phyloP scores from a whole-genome alignment of 169 alveolate species.

The Cryptosporidium sp. region DNA sequence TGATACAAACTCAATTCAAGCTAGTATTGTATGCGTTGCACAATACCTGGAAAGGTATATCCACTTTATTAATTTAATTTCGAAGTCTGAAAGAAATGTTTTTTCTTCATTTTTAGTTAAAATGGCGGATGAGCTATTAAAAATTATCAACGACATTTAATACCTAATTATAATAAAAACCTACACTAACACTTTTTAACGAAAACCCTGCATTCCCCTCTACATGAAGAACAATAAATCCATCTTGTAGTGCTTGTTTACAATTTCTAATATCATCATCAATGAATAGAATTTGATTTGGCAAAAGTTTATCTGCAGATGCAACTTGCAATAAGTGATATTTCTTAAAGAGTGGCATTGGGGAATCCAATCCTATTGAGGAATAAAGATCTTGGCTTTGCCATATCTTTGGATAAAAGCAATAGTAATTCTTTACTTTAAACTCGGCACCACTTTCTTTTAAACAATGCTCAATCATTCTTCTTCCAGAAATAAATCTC shows the following conservation, averaged over 20 bases:
- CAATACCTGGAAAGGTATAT: constrained; percentile 6
- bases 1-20: not conserved
- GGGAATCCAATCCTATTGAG: constrained; percentile 18
- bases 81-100: not conserved
- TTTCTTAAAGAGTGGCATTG: constrained; percentile 60
- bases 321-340: constrained; percentile 36
- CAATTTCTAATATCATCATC: constrained; percentile 68
- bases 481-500: constrained; percentile 50
- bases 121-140: not conserved
- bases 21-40: not conserved
- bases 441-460: constrained; percentile 32
- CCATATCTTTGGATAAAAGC: constrained; percentile 71
- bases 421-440: constrained; percentile 3
- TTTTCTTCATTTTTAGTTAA: not conserved
- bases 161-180: constrained; percentile 13
- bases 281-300: constrained; percentile 43
- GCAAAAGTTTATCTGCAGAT: not conserved
- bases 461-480: constrained; percentile 32
- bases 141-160: not conserved
- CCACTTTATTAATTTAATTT: not conserved
- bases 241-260: constrained; percentile 39
- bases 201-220: constrained; percentile 53
- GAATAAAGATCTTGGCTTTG: constrained; percentile 2
- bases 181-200: not conserved
- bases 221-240: constrained; percentile 49